Evolutionary conservation across 2,329 filamentous ascomycete species (phyloP).

Genomic region (Helotiales sp.): DNA sequence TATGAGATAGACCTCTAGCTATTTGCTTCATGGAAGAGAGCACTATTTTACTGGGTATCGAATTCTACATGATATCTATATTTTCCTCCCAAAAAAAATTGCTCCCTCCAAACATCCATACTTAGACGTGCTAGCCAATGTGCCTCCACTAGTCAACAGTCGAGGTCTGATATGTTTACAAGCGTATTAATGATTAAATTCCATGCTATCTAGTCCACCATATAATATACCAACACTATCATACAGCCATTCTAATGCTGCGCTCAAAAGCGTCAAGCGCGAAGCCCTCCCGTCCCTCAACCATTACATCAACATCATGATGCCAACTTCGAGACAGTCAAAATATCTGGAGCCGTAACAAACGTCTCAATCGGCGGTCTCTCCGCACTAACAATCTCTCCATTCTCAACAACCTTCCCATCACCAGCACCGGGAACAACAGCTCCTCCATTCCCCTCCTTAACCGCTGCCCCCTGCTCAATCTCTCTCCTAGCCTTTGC

Average conservation of each 20-base stretch:
- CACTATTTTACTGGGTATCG: no score
- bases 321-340: slow-evolving; percentile 9
- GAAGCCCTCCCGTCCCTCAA: not conserved
- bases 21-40: no score
- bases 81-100: no score
- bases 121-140: no score
- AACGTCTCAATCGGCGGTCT: slow-evolving; percentile 58
- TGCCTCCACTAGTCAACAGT: no score
- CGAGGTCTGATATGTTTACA: not conserved
- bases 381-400: slow-evolving; percentile 32
- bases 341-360: slow-evolving; percentile 50
- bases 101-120: no score
- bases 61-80: no score
- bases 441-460: slow-evolving; percentile 1
- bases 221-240: not conserved
- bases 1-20: no score
- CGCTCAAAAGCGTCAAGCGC: no score
- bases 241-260: not conserved
- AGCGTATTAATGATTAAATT: not conserved
- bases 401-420: slow-evolving; percentile 29
- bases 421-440: not conserved
- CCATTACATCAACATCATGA: not conserved
- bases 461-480: not conserved
- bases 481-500: slow-evolving; percentile 10
- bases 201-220: not conserved